Percentiles rank a stretch among this genome's conserved stretches.
These are phyloP conservation scores for Exutisphaerella laricina DNA, from an alignment of 2,329 filamentous ascomycete genomes.

Conservation along the genomic window DNA sequence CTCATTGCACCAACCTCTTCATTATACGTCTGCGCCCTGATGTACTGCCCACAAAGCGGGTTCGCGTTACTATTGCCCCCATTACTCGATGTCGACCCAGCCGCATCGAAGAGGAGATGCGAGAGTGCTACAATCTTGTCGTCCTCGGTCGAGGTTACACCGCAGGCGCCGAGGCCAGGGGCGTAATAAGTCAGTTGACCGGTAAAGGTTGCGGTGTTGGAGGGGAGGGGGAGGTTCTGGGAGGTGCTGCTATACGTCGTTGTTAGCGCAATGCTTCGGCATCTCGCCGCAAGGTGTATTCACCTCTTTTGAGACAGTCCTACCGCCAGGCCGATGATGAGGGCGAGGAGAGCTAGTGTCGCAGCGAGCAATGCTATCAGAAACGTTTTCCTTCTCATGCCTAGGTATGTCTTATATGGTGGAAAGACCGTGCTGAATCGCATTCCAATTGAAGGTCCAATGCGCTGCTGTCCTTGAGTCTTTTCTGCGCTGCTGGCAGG, in stretches of 20 bases:
- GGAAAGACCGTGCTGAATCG: constrained; percentile 35
- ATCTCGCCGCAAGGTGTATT: not conserved
- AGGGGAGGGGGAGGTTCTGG: constrained; percentile 48
- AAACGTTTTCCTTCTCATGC: constrained; percentile 36
- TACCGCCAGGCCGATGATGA: constrained; percentile 41
- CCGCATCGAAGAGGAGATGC: constrained; percentile 58
- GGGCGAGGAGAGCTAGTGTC: constrained; percentile 33
- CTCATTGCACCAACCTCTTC: constrained; percentile 41
- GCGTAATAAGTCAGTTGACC: constrained; percentile 67
- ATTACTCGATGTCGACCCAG: constrained; percentile 37
- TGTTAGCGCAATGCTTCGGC: not conserved
- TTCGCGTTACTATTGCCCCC: constrained; percentile 54
- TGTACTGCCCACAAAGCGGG: constrained; percentile 59
- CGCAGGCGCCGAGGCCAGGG: constrained; percentile 64
- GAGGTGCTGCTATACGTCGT: constrained; percentile 17
- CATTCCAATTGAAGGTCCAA: not conserved
- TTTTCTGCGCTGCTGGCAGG: not conserved
- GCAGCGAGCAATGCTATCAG: constrained; percentile 33
- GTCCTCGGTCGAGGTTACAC: constrained; percentile 47
- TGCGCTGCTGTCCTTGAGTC: not conserved
- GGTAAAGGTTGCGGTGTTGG: constrained; percentile 48
- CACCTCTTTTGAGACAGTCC: constrained; percentile 26
- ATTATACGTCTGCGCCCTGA: constrained; percentile 54
- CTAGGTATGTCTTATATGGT: constrained; percentile 37
- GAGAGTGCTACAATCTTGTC: constrained; percentile 64